phyloP scores from a whole-genome alignment of 352 stramenopile genomes.

The Phytophthora sojae region DNA sequence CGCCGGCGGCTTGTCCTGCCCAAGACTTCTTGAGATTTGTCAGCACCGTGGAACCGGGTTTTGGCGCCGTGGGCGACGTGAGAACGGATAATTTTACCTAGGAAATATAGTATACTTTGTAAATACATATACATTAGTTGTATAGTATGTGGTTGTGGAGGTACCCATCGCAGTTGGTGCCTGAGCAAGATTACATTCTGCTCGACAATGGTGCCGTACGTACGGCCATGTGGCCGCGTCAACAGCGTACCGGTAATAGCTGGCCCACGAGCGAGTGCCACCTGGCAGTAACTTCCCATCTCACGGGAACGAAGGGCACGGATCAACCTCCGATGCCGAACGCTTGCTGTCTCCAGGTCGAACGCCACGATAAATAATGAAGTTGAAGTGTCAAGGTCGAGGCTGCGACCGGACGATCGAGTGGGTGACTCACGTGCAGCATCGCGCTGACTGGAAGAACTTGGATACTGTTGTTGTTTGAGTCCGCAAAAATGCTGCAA shows the following conservation, averaged over 20 bases:
- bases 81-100: slow-evolving; percentile 9
- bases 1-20: slow-evolving; percentile 20
- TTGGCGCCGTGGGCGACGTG: slow-evolving; percentile 11
- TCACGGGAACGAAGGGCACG: not conserved
- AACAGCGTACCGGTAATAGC: not conserved
- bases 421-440: not conserved
- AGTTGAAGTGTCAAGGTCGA: slow-evolving; percentile 1
- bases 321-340: not conserved
- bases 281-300: not conserved
- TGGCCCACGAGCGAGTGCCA: not conserved
- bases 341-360: not conserved
- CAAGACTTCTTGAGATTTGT: slow-evolving; percentile 25
- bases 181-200: slow-evolving; percentile 15
- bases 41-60: not conserved
- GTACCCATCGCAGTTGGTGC: slow-evolving; percentile 13
- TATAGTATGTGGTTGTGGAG: slow-evolving; percentile 13
- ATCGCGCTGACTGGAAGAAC: not conserved
- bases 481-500: too few relatives aligned
- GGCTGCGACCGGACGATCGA: not conserved
- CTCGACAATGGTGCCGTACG: not conserved
- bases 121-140: slow-evolving; percentile 5
- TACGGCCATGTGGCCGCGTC: slow-evolving; percentile 4
- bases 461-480: not conserved
- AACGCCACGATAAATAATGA: not conserved
- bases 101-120: too few relatives aligned